Evolutionary conservation across 495 filamentous ascomycete genomes (phyloP), one percentile per base, ranked within the genome.

Genomic region (Neurospora intermedia): DNA sequence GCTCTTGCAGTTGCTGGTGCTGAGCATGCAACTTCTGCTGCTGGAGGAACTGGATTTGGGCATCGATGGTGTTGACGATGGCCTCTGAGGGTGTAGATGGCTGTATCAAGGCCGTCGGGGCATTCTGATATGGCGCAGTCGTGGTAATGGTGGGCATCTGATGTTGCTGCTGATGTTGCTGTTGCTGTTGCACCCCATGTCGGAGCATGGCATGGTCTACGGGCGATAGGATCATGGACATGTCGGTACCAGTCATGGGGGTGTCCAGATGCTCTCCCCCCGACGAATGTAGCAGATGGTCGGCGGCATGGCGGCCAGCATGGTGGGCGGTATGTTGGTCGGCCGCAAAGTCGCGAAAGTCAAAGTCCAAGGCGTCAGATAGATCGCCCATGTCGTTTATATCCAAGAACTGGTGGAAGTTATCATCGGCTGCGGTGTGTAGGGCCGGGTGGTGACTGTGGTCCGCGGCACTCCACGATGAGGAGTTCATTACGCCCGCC

Each of bases 11-110:
- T 72, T 87, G 84, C 39, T 87, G 84, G 69, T 87, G 84, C 71
- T 86, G 81, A 40, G 85, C 81, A 42, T 86, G 81, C 72, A 88
- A 75, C 76, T 84, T 85, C 75, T 89, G 89, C 76, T 89, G 86
- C 76, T 91, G 87, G 71, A 91, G 84, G 75, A 86, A 89, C 69
- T 88, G 87, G 75, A 90, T 90, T 78, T 89, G 87, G 46, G 86
- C 86, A 75, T 89, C 86, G 73, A 89, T 82, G 71, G 84, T 85
- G 73, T 83, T 82, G 38, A 85, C 78, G 59, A 85, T 84, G 42
- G 84, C 80, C 70, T 83, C 83, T 76, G 77, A 82, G 45, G 84
- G 80, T 10, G 80, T 77, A 6, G 80, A 79, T 69, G 84, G 78
- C 39, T 83, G 80, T 77, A 86, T 83, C 78, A 83, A 78, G 72